Percentiles rank a stretch among this genome's conserved stretches.
Evolutionary conservation across 2,329 filamentous ascomycete species (phyloP).

Genomic region (Pleoardoris graminearum): DNA sequence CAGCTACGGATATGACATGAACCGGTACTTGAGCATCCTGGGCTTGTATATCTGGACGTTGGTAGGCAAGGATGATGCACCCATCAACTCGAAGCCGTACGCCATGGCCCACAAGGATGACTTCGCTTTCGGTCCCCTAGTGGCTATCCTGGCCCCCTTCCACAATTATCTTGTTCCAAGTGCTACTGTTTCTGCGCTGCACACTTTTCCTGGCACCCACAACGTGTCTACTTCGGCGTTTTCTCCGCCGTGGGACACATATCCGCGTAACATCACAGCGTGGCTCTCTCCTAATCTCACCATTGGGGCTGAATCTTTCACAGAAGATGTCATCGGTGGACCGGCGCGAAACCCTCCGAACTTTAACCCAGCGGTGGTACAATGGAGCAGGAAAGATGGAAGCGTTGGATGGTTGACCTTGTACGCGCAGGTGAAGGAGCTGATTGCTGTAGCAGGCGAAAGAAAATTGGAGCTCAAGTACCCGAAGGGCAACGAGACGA

Average conservation of each 20-base stretch:
- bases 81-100: constrained; percentile 47
- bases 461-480: constrained; percentile 57
- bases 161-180: constrained; percentile 55
- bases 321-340: constrained; percentile 60
- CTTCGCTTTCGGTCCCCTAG: constrained; percentile 61
- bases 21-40: constrained; percentile 62
- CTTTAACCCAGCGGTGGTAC: constrained; percentile 64
- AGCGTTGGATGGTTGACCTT: constrained; percentile 36
- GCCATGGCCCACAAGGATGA: constrained; percentile 64
- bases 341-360: constrained; percentile 55
- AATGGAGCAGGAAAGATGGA: constrained; percentile 54
- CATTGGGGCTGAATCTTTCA: constrained; percentile 63
- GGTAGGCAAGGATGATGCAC: constrained; percentile 53
- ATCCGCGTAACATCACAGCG: constrained; percentile 61
- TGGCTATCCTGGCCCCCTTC: constrained; percentile 58
- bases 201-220: constrained; percentile 57
- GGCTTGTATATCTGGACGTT: constrained; percentile 63
- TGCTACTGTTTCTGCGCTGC: constrained; percentile 45
- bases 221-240: constrained; percentile 57
- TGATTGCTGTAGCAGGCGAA: constrained; percentile 26
- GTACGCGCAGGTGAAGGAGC: constrained; percentile 31
- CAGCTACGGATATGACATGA: constrained; percentile 67
- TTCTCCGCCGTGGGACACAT: constrained; percentile 62
- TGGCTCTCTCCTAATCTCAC: constrained; percentile 62
- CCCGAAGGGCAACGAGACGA: constrained; percentile 55